Evolutionary conservation across 2,329 filamentous ascomycete species (phyloP).

Genomic region (Fusarium miscanthi): DNA sequence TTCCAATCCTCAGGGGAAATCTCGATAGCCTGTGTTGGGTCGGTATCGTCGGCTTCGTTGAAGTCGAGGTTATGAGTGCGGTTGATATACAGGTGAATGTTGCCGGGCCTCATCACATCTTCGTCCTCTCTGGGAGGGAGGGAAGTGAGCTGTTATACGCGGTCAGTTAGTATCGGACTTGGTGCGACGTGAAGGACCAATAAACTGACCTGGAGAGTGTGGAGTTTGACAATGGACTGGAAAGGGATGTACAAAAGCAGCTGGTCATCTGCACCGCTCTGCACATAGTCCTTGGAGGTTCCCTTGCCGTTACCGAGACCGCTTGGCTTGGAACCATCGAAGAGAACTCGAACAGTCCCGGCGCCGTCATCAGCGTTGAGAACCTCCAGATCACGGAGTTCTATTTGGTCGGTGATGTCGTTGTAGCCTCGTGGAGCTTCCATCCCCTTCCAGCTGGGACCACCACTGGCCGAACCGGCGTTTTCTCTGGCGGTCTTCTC

Average conservation of each 20-base stretch:
- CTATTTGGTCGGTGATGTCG: conserved; percentile 86
- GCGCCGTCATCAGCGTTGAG: conserved; percentile 86
- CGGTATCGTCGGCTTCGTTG: conserved; percentile 89
- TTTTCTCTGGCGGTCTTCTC: conserved; percentile 48
- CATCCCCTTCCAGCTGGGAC: conserved; percentile 75
- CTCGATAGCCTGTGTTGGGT: conserved; percentile 82
- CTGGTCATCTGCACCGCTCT: conserved; percentile 97
- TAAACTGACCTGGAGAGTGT: conserved; percentile 74
- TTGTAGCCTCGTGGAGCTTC: conserved; percentile 81
- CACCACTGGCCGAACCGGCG: conserved; percentile 51
- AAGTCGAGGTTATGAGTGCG: conserved; percentile 91
- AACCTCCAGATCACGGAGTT: conserved; percentile 83
- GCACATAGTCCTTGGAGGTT: conserved; percentile 80
- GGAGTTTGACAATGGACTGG: conserved; percentile 86
- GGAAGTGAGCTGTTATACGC: conserved; percentile 79
- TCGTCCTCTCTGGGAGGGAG: conserved; percentile 76
- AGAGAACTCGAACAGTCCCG: conserved; percentile 78
- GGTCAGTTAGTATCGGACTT: conserved; percentile 26
- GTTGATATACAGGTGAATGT: conserved; percentile 88
- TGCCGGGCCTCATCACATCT: conserved; percentile 82
- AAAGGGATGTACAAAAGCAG: conserved; percentile 94
- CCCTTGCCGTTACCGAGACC: conserved; percentile 67
- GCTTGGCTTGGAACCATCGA: conserved; percentile 75
- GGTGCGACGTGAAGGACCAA: neutral
- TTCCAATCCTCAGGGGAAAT: conserved; percentile 85